These are phyloP conservation scores for Pseudocercospora vitis DNA, from an alignment of 2,329 filamentous ascomycete species.

Conservation along the genomic window DNA sequence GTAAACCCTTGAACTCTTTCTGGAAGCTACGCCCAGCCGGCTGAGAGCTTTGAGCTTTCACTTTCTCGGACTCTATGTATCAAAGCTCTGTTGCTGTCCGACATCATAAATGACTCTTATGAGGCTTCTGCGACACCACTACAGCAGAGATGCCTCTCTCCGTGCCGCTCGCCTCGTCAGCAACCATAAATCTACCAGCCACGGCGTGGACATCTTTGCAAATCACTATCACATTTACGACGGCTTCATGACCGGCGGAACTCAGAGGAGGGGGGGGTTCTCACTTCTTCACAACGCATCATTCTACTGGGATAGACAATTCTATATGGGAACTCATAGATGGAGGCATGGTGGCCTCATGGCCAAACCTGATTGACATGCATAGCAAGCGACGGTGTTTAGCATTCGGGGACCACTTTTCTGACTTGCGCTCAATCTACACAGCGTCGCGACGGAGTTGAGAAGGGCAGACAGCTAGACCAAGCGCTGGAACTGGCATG, in stretches of 20 bases:
- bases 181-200: neutral
- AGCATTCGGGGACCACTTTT: neutral
- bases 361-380: neutral
- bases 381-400: slow-evolving; percentile 4
- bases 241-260: neutral
- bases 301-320: neutral
- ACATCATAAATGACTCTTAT: neutral
- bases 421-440: neutral
- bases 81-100: neutral
- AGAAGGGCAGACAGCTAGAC: neutral
- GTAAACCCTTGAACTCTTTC: neutral
- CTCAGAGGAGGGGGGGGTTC: no score
- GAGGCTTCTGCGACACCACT: neutral
- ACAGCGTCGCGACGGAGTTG: slow-evolving; percentile 4
- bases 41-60: neutral
- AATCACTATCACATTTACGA: neutral
- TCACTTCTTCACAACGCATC: neutral
- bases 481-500: slow-evolving; percentile 2
- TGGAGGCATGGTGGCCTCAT: neutral
- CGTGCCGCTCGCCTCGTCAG: slow-evolving; percentile 1
- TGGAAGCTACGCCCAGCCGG: neutral
- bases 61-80: neutral
- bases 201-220: neutral
- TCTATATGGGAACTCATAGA: neutral
- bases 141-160: slow-evolving; percentile 1